phyloP scores from a whole-genome alignment of 2,329 filamentous ascomycete species.

The Cadophora sp. region DNA sequence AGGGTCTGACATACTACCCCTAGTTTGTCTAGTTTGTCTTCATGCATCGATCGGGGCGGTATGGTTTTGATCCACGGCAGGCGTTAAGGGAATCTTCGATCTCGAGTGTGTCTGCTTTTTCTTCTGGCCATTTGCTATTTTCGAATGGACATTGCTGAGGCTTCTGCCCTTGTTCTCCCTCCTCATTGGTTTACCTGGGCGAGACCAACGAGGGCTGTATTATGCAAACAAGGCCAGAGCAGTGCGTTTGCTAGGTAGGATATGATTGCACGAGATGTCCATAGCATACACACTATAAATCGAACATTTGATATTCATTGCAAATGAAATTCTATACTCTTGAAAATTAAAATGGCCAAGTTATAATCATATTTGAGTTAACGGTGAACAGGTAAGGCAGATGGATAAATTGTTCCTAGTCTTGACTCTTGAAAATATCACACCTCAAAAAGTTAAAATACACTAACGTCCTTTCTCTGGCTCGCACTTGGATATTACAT shows the following conservation, averaged over 20 bases:
- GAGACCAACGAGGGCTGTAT: slow-evolving; percentile 5
- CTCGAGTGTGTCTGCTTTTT: not conserved
- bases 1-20: not conserved
- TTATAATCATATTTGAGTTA: not conserved
- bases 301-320: slow-evolving; percentile 4
- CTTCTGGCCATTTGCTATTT: not conserved
- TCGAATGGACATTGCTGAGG: not conserved
- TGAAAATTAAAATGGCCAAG: not conserved
- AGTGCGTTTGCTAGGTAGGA: slow-evolving; percentile 4
- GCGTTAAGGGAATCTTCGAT: slow-evolving; percentile 3
- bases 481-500: too few relatives aligned
- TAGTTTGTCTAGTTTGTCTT: slow-evolving; percentile 18
- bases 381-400: not conserved
- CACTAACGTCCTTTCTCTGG: too few relatives aligned
- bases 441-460: too few relatives aligned
- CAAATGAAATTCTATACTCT: not conserved
- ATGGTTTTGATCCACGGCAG: slow-evolving; percentile 6
- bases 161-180: not conserved
- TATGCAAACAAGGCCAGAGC: slow-evolving; percentile 9
- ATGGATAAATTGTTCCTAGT: too few relatives aligned
- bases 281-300: slow-evolving; percentile 19
- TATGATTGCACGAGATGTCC: slow-evolving; percentile 13
- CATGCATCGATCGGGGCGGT: slow-evolving; percentile 14
- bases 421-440: too few relatives aligned
- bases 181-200: not conserved